These are phyloP conservation scores for Asparagopsis taxiformis DNA, from an alignment of 31 red algal species.

Conservation along the genomic window DNA sequence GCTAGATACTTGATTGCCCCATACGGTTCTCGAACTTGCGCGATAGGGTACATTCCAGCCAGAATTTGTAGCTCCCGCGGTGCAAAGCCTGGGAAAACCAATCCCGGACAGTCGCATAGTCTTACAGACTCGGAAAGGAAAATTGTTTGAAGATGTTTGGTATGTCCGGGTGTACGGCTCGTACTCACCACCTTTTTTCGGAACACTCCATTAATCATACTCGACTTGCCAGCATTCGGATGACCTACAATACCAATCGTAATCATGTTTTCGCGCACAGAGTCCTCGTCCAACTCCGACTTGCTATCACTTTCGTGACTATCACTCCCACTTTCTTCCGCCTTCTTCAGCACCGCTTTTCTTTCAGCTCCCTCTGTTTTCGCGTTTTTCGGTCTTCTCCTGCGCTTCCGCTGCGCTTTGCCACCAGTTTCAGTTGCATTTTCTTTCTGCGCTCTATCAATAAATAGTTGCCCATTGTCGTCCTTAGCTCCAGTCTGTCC, in stretches of 20 bases:
- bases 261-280: conserved; percentile 32
- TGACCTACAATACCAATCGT: conserved; percentile 77
- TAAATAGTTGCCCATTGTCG: no score
- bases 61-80: conserved; percentile 73
- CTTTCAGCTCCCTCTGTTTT: no score
- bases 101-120: conserved; percentile 66
- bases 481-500: no score
- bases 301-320: conserved; percentile 4
- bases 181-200: conserved; percentile 76
- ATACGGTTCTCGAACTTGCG: conserved; percentile 71
- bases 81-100: conserved; percentile 58
- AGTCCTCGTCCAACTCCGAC: conserved; percentile 8
- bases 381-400: no score
- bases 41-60: conserved; percentile 70
- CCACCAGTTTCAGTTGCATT: no score
- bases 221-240: conserved; percentile 75
- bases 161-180: conserved; percentile 75
- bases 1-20: conserved; percentile 59
- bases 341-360: no score
- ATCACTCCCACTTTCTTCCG: no score
- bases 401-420: no score
- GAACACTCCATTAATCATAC: conserved; percentile 79
- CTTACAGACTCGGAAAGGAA: conserved; percentile 55
- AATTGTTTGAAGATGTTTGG: conserved; percentile 75
- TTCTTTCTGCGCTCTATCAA: no score